phyloP scores from a whole-genome alignment of 768 basidiomycete genomes.

The Phaeolepiota aurea region DNA sequence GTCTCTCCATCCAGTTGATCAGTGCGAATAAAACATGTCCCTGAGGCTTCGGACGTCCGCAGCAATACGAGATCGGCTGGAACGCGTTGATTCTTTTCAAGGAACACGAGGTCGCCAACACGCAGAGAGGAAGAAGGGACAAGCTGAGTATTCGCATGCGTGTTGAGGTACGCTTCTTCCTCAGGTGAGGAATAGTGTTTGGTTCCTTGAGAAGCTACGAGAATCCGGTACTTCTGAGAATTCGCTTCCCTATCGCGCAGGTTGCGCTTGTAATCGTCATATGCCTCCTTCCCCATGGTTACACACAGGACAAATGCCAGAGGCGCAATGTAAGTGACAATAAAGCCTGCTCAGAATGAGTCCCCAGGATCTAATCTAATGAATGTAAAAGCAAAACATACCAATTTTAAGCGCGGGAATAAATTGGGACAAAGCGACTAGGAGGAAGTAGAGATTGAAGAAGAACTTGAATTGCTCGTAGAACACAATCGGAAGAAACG shows the following conservation, averaged over 20 bases:
- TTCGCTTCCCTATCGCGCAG: constrained; percentile 92
- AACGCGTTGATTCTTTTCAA: constrained; percentile 97
- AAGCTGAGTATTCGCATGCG: constrained; percentile 53
- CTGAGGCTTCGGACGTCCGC: constrained; percentile 79
- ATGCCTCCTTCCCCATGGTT: constrained; percentile 98
- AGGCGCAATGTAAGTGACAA: constrained; percentile 92
- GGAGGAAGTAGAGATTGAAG: constrained; percentile 97
- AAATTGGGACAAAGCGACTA: constrained; percentile 95
- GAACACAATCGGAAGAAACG: constrained; percentile 95
- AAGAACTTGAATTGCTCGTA: constrained; percentile 99
- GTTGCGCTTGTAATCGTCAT: constrained; percentile 94
- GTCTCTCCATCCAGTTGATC: constrained; percentile 99
- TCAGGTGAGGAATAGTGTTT: constrained; percentile 23
- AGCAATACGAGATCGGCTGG: constrained; percentile 91
- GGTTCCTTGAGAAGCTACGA: constrained; percentile 44
- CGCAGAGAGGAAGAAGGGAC: constrained; percentile 83
- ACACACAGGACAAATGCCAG: constrained; percentile 91
- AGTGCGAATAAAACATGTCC: constrained; percentile 95
- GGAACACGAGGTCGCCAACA: constrained; percentile 83
- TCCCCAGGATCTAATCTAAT: not conserved
- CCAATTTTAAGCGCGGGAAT: constrained; percentile 94
- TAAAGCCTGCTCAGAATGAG: constrained; percentile 56
- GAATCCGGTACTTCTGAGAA: constrained; percentile 80
- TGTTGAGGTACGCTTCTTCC: constrained; percentile 32
- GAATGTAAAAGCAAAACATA: constrained; percentile 23